Evolutionary conservation across 139 green algal genomes (phyloP).

Genomic region (Pleodorina starrii): DNA sequence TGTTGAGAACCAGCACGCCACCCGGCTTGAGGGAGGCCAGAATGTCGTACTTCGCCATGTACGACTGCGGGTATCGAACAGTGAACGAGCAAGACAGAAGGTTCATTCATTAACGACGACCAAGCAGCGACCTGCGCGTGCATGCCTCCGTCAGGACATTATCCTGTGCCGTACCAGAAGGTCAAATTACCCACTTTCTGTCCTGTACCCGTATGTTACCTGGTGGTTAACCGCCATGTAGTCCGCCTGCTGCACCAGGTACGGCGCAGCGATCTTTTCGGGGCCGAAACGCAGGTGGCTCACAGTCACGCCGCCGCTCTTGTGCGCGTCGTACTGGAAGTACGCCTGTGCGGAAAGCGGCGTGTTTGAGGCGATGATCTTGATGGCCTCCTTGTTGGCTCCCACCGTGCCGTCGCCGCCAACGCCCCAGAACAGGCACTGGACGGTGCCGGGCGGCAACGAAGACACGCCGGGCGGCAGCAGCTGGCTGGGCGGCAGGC

Average conservation of each 20-base stretch:
- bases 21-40: slow-evolving; percentile 58
- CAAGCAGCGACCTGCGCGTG: too few species aligned
- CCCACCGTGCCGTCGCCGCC: slow-evolving; percentile 73
- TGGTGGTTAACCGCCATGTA: slow-evolving; percentile 62
- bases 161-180: too few species aligned
- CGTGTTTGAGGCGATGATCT: slow-evolving; percentile 67
- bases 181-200: too few species aligned
- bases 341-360: slow-evolving; percentile 66
- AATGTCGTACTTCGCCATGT: slow-evolving; percentile 69
- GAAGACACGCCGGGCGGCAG: slow-evolving; percentile 50
- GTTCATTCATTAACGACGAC: too few species aligned
- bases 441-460: slow-evolving; percentile 61
- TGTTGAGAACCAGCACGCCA: slow-evolving; percentile 70
- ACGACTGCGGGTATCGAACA: too few species aligned
- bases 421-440: slow-evolving; percentile 79
- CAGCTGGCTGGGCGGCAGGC: slow-evolving; percentile 50
- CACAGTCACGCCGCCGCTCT: slow-evolving; percentile 71
- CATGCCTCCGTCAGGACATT: too few species aligned
- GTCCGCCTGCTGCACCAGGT: slow-evolving; percentile 69
- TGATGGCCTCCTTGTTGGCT: slow-evolving; percentile 77
- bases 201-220: too few species aligned
- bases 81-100: too few species aligned
- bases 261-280: slow-evolving; percentile 59
- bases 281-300: slow-evolving; percentile 73
- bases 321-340: slow-evolving; percentile 74